Evolutionary conservation across 495 filamentous ascomycete genomes (phyloP).

Genomic region (Penicillium bialowiezense): DNA sequence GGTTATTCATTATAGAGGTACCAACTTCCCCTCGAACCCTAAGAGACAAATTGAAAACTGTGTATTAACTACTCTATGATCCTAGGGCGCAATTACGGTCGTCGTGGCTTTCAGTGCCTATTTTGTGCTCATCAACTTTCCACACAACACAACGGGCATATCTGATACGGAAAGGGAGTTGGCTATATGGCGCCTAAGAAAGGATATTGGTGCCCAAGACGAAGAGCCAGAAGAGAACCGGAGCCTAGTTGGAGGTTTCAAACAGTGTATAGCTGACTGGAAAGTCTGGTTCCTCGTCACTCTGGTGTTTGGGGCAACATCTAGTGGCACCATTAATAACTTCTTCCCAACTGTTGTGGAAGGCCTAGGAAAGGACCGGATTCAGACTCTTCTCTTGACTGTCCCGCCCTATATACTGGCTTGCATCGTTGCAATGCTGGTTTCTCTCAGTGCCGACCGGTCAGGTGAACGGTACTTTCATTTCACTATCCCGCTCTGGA

Average conservation of each 20-base stretch:
- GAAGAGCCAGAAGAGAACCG: constrained; percentile 30
- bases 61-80: constrained; percentile 10
- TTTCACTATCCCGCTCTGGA: constrained; percentile 18
- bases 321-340: constrained; percentile 20
- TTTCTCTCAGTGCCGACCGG: constrained; percentile 35
- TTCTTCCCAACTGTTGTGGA: constrained; percentile 55
- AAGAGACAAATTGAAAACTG: too few species aligned
- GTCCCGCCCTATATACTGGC: constrained; percentile 47
- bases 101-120: constrained; percentile 44
- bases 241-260: not conserved
- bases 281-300: not conserved
- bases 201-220: constrained; percentile 70
- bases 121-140: constrained; percentile 67
- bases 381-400: constrained; percentile 49
- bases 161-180: constrained; percentile 60
- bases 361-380: constrained; percentile 46
- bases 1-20: constrained; percentile 32
- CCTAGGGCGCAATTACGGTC: constrained; percentile 56
- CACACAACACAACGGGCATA: constrained; percentile 66
- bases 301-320: not conserved
- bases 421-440: constrained; percentile 41
- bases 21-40: too few species aligned
- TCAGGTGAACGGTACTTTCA: constrained; percentile 46
- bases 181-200: constrained; percentile 61
- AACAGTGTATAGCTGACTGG: too few species aligned